Conservation (phyloP, 306 rosid genomes). For the Neltuma alba region DNA sequence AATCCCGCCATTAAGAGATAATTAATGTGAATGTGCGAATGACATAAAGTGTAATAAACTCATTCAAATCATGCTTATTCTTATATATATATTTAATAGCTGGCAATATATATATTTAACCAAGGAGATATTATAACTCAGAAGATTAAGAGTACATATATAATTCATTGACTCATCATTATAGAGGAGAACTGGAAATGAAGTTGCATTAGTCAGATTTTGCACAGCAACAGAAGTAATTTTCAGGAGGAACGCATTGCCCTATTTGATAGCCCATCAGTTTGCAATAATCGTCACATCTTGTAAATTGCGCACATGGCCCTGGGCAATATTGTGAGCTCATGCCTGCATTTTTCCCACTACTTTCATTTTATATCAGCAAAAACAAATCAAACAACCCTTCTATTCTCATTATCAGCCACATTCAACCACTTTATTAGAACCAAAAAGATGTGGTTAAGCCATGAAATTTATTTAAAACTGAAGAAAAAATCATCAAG, state of each 20-base stretch:
- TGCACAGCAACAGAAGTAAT: constrained; percentile 21
- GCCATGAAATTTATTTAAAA: too few relatives aligned
- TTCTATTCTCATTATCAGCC: too few relatives aligned
- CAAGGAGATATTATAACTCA: neutral
- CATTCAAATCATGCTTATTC: neutral
- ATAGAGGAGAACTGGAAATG: neutral
- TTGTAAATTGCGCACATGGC: neutral
- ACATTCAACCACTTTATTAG: too few relatives aligned
- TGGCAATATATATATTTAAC: too few relatives aligned
- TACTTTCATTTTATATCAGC: neutral
- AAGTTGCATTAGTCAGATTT: neutral
- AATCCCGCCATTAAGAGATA: too few relatives aligned
- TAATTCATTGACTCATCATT: too few relatives aligned
- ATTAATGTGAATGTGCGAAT: too few relatives aligned
- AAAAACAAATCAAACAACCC: neutral
- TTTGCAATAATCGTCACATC: neutral
- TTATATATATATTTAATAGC: too few relatives aligned
- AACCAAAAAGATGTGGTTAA: too few relatives aligned
- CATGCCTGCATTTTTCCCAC: neutral
- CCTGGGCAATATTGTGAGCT: constrained; percentile 6
- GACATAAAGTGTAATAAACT: too few relatives aligned
- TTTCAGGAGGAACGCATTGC: neutral
- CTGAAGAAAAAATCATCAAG: too few relatives aligned
- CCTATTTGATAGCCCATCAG: neutral
- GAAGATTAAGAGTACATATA: neutral